Base-by-base conservation (phyloP, 2,329 filamentous ascomycete genomes). In the Aspergillus novofumigatus region DNA sequence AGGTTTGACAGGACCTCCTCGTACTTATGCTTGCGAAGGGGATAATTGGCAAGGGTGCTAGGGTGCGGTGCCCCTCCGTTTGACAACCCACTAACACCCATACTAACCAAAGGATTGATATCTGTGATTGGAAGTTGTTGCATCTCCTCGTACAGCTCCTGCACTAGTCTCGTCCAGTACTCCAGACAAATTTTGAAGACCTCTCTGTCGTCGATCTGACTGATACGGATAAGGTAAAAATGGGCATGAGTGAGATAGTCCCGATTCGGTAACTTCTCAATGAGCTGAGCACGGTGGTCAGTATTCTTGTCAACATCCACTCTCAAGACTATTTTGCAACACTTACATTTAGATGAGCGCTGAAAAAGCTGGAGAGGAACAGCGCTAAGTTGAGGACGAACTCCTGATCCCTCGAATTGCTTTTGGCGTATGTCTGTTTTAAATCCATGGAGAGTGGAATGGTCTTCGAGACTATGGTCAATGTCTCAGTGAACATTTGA, bases 101-200 rank as follows among this genome's bases (percentile, higher is more conserved):
- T 89, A 68, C 86, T 89, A 68, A 96, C 84, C 20, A 99, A 82
- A 10, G 94, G 92, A 72, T 96, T 97, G 67, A 94, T 81, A 67
- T 99, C 94, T 53, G 90, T 92, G 65, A 97, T 90, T 7, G 94
- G 95, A 3, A 97, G 86, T 62, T 92, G 86, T 76, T 99, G 94
- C 92, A 97, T 97, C 80, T 99, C 94, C 73, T 99, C 94, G 73
- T 97, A 99, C 23, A 99, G 84, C 76, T 97, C 94, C 70, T 96
- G 93, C 6, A 99, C 95, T 52, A 97, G 83, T 77, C 97, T 97
- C 41, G 95, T 94, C 94, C 94, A 99, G 79, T 99, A 99, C 74
- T 99, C 95, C 61, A 99, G 81, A 72, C 91, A 96, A 70, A 99
- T 99, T 83, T 99, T 99, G 85, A 99, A 99, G 63, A 99, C 96